phyloP scores from a whole-genome alignment of 228 moss, liverwort and hornwort genomes.

The Sphagnum fallax region DNA sequence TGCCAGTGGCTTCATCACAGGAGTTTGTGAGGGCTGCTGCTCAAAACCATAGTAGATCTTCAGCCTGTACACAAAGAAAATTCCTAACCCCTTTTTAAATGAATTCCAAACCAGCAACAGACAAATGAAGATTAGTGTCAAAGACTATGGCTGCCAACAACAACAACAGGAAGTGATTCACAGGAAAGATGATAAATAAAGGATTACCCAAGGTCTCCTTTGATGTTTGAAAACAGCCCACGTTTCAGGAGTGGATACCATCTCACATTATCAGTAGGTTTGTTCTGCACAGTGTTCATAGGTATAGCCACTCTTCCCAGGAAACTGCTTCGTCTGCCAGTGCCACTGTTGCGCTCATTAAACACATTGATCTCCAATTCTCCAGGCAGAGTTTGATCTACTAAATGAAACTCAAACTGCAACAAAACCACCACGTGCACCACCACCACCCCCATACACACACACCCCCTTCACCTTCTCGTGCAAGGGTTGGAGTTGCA shows the following conservation, averaged over 20 bases:
- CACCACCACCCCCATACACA: too few relatives aligned
- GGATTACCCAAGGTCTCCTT: slow-evolving; percentile 45
- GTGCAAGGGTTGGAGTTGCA: too few relatives aligned
- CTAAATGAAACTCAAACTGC: slow-evolving; percentile 38
- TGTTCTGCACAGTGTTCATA: not conserved
- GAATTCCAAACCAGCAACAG: too few relatives aligned
- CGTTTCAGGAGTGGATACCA: slow-evolving; percentile 43
- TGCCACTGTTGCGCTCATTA: slow-evolving; percentile 40
- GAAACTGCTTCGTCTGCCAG: slow-evolving; percentile 29
- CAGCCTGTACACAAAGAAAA: not conserved
- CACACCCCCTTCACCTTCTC: too few relatives aligned
- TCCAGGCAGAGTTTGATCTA: slow-evolving; percentile 11
- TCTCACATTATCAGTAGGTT: slow-evolving; percentile 27
- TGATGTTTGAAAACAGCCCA: slow-evolving; percentile 39
- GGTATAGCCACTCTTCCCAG: slow-evolving; percentile 29
- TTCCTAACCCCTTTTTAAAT: too few relatives aligned
- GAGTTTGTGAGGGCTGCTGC: not conserved
- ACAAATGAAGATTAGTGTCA: too few relatives aligned
- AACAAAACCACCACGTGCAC: not conserved
- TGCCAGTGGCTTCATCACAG: slow-evolving; percentile 10
- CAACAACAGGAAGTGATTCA: too few relatives aligned
- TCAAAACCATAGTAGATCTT: not conserved
- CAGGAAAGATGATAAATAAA: too few relatives aligned
- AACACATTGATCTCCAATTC: slow-evolving; percentile 37
- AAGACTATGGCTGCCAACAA: too few relatives aligned